Base-by-base conservation (phyloP, 2,329 filamentous ascomycete genomes). In the Fusarium fujikuroi region DNA sequence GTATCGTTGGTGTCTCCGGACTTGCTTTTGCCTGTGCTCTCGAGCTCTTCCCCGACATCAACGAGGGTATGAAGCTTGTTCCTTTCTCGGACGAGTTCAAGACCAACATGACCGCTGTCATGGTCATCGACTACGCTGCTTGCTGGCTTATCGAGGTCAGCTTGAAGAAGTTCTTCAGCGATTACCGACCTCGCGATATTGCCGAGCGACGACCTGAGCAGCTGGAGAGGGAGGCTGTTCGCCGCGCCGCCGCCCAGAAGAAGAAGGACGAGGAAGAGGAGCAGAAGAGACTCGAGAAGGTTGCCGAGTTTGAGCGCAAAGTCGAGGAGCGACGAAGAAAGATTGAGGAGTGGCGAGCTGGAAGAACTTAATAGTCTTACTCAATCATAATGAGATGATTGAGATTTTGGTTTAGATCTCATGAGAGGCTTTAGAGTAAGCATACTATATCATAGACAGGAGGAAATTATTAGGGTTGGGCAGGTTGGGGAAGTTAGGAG, bases 11-110 rank as follows among this genome's bases (percentile, higher is more conserved):
- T 73, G 95, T 98, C 21, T 94, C 94, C 0, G 94, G 87, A 46
- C 93, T 99, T 36, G 95, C 96, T 10, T 98, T 99, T 83, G 92
- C 92, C 52, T 98, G 95, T 84, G 95, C 95, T 11, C 97, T 95
- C 3, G 96, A 99, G 82, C 94, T 99, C 78, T 88, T 98, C 54
- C 96, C 96, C 5, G 96, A 98, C 81, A 91, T 99, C 83, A 99
- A 98, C 84, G 89, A 95, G 83, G 92, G 94, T 83, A 92, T 99
- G 85, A 94, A 93, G 79, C 91, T 99, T 2, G 96, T 99, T 9
- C 94, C 94, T 7, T 99, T 99, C 83, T 92, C 87, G 37, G 87
- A 87, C 6, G 94, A 97, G 77, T 99, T 99, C 89, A 97, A 97
- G 87, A 80, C 88, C 47, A 95, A 92, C 59, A 91, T 99, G 85